Base-by-base conservation (phyloP, 2,329 filamentous ascomycete species). In the Knoxdaviesia proteae region DNA sequence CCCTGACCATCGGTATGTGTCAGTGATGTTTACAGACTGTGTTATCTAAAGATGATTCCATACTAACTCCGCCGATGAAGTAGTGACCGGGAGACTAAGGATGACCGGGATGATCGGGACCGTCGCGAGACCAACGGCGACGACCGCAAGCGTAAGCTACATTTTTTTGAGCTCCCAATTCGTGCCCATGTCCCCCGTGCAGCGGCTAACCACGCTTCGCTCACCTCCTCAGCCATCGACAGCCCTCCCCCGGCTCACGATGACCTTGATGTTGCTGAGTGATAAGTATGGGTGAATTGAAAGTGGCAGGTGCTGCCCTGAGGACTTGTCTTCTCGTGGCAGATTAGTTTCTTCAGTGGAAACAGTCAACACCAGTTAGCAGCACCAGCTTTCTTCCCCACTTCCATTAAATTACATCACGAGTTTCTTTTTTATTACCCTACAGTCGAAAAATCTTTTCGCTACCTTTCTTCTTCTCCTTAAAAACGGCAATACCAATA, bases 231-330 rank as follows among this genome's bases (percentile, higher is more conserved):
- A 68, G 67, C 72, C 56, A 64, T 80, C 53, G 84, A 92, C 51
- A 84, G 82, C 53, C 80, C 84, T 51, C 75, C 83, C 48, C 78
- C 83, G 49, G 79, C 77, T 52, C 84, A 94, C 56, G 90, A 98
- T 59, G 90, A 98, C 57, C 74, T 96, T 57, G 90, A 98, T 60
- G 87, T 90, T 56, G 88, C 87, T 54, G 90, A 96, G 64, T 78
- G 66, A 54, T 47, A 41, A 47, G 45, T 41, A 41, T 34, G 20
- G 29, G 35, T 40, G 20, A 10, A 31, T 40, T 33, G 34, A 32
- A 34, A 30, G 32, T 33, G 34, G 36, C 20, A 11, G 35, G 31
- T 32, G 33, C 32, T 35, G 32, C 4, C 31, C 29, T 6, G 32
- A 10, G 10, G 10, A 33, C 34, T 31, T 32, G 37, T 31, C 36